Evolutionary conservation across 768 basidiomycete genomes (phyloP), one percentile per base, ranked within the genome.

Genomic region (Rhodotorula paludigena): DNA sequence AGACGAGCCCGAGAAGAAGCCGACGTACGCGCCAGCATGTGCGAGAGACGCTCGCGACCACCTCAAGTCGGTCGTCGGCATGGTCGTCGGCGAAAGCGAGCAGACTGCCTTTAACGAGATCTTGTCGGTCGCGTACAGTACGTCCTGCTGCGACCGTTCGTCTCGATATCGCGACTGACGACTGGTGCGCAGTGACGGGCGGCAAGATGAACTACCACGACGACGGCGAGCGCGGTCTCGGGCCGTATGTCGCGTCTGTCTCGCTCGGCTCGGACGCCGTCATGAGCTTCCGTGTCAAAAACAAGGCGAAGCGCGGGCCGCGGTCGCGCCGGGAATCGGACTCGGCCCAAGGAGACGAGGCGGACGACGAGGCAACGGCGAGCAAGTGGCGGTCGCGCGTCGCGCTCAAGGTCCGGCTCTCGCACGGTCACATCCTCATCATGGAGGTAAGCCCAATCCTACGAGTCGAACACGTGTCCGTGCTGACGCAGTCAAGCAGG

Each of bases 161-260:
- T 7, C 32, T 21, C 23, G 11, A 30, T n/a, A 38, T 49, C 20
- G 57, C 42, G 21, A n/a, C 33, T 16, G 3, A 12, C 42, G 5
- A 6, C 18, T 3, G 30, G 32, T 23, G 16, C 30, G 25, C 61
- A 68, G 67, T 67, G 65, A 42, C 55, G 25, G 70, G 70, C 33
- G 65, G 65, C 10, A 63, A 57, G 42, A 71, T 71, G 70, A 66
- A 63, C 35, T 78, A 72, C 64, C 78, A 79, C 59, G 76, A 78
- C 64, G 78, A 79, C 56, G 78, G 78, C 39, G 78, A 79, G 55
- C 32, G 53, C 38, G 77, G 77, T 0, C 71, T 79, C 14, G 78
- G 77, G 25, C 69, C 74, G 0, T 60, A 75, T 28, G 77, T 79
- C 52, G 74, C 77, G 18, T 72, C 73, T 1, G 60, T 79, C 42